A percentile compares a stretch with the other conserved stretches of the same genome.
Evolutionary conservation across 2,329 filamentous ascomycete genomes (phyloP).

Genomic region (Hymenoscyphus scutula): DNA sequence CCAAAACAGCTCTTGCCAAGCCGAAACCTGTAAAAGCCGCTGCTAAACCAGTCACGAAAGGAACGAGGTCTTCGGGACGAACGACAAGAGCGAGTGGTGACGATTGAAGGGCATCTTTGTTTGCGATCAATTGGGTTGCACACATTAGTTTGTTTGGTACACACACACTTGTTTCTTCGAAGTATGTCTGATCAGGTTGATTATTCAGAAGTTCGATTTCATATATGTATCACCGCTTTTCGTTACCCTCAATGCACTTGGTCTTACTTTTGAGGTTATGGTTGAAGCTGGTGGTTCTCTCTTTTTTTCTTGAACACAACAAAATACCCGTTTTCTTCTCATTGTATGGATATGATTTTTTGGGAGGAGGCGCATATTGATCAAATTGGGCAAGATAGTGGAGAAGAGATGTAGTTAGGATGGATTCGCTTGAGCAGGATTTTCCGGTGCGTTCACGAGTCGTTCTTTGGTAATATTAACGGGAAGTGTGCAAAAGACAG

Average conservation of each 20-base stretch:
- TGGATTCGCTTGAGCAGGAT: neutral
- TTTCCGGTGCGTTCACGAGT: neutral
- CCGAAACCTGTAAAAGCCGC: neutral
- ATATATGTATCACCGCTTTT: neutral
- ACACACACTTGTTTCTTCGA: neutral
- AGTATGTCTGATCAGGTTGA: neutral
- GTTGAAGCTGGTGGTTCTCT: neutral
- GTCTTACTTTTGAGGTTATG: neutral
- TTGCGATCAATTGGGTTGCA: neutral
- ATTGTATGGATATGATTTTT: conserved; percentile 1
- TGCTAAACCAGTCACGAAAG: conserved; percentile 17
- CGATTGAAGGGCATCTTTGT: neutral
- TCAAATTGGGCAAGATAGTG: conserved; percentile 1
- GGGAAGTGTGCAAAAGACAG: neutral
- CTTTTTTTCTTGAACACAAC: conserved; percentile 1
- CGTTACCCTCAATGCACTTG: neutral
- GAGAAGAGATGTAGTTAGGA: neutral
- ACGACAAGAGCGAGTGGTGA: neutral
- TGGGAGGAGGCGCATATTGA: neutral
- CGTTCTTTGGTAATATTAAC: neutral
- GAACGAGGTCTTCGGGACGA: neutral
- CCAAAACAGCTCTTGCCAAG: conserved; percentile 5
- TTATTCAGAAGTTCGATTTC: neutral
- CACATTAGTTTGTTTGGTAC: neutral
- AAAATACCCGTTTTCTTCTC: neutral